These are phyloP conservation scores for Chaetomium fimeti DNA, from an alignment of 495 filamentous ascomycete species.

Conservation along the genomic window DNA sequence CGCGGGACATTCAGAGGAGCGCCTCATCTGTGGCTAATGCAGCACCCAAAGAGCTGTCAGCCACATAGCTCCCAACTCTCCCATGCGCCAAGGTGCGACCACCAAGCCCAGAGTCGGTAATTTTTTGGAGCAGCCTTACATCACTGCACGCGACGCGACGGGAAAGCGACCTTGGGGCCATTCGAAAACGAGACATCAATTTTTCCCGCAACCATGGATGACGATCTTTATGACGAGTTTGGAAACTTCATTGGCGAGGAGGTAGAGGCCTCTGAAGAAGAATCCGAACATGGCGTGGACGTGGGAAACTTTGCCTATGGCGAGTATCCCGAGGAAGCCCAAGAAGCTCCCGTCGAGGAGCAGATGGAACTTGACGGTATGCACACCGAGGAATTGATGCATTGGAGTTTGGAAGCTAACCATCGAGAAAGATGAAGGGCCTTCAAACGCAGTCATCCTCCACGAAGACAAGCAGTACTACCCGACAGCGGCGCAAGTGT, in stretches of 20 bases:
- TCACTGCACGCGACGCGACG: slow-evolving; percentile 24
- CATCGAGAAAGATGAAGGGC: slow-evolving; percentile 62
- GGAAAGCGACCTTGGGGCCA: slow-evolving; percentile 7
- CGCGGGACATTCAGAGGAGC: not conserved
- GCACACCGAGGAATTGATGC: slow-evolving; percentile 19
- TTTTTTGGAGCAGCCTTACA: slow-evolving; percentile 27
- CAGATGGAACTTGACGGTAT: slow-evolving; percentile 91
- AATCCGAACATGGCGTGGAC: slow-evolving; percentile 69
- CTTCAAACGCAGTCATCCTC: slow-evolving; percentile 92
- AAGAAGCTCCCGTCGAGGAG: slow-evolving; percentile 68
- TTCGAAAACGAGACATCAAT: not conserved
- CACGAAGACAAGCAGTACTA: slow-evolving; percentile 99
- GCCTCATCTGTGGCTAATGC: slow-evolving; percentile 10
- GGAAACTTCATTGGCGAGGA: slow-evolving; percentile 63
- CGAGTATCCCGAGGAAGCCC: slow-evolving; percentile 64
- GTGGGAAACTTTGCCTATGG: slow-evolving; percentile 78
- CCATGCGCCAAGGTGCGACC: not conserved
- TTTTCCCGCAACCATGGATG: slow-evolving; percentile 35
- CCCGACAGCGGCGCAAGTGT: slow-evolving; percentile 91
- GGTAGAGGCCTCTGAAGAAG: slow-evolving; percentile 82
- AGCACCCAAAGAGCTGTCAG: not conserved
- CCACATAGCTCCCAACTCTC: not conserved
- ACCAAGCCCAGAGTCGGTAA: slow-evolving; percentile 9
- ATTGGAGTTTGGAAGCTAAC: slow-evolving; percentile 21
- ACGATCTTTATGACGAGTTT: slow-evolving; percentile 42